Percentiles rank a stretch among this genome's conserved stretches.
Conservation (phyloP, 2,329 filamentous ascomycete genomes). For the Dothidotthia symphoricarpi region DNA sequence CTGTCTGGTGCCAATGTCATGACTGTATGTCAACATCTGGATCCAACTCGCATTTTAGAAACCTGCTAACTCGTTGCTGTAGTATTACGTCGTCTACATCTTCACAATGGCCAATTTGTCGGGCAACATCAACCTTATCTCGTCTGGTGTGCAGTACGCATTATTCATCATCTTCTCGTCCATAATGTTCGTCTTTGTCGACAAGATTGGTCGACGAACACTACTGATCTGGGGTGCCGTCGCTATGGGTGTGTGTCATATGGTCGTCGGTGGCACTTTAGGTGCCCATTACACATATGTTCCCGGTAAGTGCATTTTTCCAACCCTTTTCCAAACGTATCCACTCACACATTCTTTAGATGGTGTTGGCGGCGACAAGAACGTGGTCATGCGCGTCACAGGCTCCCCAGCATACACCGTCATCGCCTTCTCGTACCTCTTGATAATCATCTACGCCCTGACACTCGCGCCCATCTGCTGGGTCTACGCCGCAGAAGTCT, state of each 20-base stretch:
- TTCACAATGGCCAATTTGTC: constrained; percentile 59
- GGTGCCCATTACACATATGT: constrained; percentile 44
- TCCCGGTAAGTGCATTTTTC: too few relatives aligned
- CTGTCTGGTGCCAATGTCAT: constrained; percentile 43
- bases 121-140: constrained; percentile 51
- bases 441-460: constrained; percentile 63
- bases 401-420: constrained; percentile 59
- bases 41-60: constrained; percentile 17
- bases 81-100: constrained; percentile 59
- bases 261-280: constrained; percentile 46
- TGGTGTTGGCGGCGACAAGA: constrained; percentile 50
- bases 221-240: constrained; percentile 46
- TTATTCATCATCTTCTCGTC: constrained; percentile 45
- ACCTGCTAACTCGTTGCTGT: too few relatives aligned
- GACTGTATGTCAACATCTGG: constrained; percentile 11
- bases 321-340: too few relatives aligned
- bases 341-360: too few relatives aligned
- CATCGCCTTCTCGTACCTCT: constrained; percentile 64
- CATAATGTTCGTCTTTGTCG: constrained; percentile 45
- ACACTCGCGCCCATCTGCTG: constrained; percentile 63
- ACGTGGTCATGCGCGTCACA: constrained; percentile 54
- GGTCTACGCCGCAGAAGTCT: constrained; percentile 66
- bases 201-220: constrained; percentile 43
- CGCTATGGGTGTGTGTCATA: constrained; percentile 48
- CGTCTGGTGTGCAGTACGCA: constrained; percentile 44